Conservation (phyloP, 2,329 filamentous ascomycete species). For the Pseudophaeomoniella oleicola region DNA sequence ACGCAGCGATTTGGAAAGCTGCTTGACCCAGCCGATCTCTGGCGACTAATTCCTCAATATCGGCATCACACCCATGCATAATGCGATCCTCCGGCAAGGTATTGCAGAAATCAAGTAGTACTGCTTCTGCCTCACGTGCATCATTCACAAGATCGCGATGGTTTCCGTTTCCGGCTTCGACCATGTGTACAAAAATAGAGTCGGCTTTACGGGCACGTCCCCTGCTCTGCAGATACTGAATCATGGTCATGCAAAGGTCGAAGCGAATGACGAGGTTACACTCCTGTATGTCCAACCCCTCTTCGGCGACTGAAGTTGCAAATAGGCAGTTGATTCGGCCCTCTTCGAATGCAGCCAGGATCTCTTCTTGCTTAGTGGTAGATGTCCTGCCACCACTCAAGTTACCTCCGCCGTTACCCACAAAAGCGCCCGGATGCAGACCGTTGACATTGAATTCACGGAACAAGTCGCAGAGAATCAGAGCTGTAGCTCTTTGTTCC, state of each 20-base stretch:
- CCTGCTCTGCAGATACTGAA: slow-evolving; percentile 87
- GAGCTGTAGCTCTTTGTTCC: slow-evolving; percentile 60
- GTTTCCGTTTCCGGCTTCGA: slow-evolving; percentile 52
- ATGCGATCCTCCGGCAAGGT: slow-evolving; percentile 60
- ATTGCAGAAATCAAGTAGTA: slow-evolving; percentile 63
- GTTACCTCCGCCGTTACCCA: slow-evolving; percentile 41
- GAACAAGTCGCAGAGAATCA: slow-evolving; percentile 57
- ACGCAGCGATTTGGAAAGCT: slow-evolving; percentile 44
- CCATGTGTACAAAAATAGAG: slow-evolving; percentile 75
- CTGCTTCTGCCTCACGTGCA: slow-evolving; percentile 38
- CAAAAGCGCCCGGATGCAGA: slow-evolving; percentile 48
- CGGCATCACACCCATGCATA: slow-evolving; percentile 41
- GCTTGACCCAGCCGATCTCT: slow-evolving; percentile 36
- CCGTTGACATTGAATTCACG: slow-evolving; percentile 40
- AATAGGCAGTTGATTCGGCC: slow-evolving; percentile 48
- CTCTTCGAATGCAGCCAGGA: slow-evolving; percentile 49
- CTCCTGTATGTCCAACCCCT: slow-evolving; percentile 51
- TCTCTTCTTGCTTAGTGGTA: slow-evolving; percentile 58
- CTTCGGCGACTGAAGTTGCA: slow-evolving; percentile 50
- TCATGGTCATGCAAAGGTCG: slow-evolving; percentile 76
- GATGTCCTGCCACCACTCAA: slow-evolving; percentile 48
- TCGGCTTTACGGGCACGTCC: slow-evolving; percentile 66
- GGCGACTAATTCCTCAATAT: slow-evolving; percentile 41
- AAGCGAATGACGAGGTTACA: slow-evolving; percentile 58
- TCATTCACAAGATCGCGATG: slow-evolving; percentile 46